Evolutionary conservation across 164 flowering plant genomes (phyloP).

Genomic region (Nymphaea thermarum): DNA sequence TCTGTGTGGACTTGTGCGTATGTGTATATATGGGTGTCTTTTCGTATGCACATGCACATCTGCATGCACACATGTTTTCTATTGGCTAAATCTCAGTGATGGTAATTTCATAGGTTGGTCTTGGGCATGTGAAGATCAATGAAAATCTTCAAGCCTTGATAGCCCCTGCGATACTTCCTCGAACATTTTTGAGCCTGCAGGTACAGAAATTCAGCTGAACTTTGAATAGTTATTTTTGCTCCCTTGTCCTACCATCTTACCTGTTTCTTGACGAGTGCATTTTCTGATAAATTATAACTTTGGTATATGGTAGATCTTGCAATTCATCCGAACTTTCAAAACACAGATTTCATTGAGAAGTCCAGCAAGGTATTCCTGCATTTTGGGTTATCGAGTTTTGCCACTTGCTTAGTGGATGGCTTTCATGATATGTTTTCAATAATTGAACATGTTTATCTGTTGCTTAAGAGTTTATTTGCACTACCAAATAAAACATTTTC

Average conservation of each 20-base stretch:
- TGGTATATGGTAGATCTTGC: constrained; percentile 52
- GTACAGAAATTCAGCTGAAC: constrained; percentile 17
- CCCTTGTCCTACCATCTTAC: background rate
- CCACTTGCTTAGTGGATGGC: background rate
- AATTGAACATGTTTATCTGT: background rate
- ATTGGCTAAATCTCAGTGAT: background rate
- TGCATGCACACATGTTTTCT: background rate
- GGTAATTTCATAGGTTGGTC: constrained; percentile 37
- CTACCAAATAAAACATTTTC: background rate
- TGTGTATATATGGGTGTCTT: background rate
- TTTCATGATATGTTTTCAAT: background rate
- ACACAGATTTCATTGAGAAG: constrained; percentile 63
- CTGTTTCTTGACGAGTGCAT: background rate
- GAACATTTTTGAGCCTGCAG: constrained; percentile 71
- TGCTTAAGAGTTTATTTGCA: too few species aligned
- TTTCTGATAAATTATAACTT: background rate
- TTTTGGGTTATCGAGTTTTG: background rate
- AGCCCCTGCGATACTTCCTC: constrained; percentile 84
- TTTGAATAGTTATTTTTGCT: background rate
- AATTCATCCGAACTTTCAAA: constrained; percentile 60
- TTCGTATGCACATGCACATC: background rate
- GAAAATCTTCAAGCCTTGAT: constrained; percentile 70
- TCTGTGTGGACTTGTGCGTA: too few species aligned
- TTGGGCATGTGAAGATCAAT: constrained; percentile 60
- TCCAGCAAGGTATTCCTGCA: constrained; percentile 33